A percentile compares a stretch with the other conserved stretches of the same genome.
phyloP scores from a whole-genome alignment of 2,329 filamentous ascomycete species.

The Scedosporium minutisporum region DNA sequence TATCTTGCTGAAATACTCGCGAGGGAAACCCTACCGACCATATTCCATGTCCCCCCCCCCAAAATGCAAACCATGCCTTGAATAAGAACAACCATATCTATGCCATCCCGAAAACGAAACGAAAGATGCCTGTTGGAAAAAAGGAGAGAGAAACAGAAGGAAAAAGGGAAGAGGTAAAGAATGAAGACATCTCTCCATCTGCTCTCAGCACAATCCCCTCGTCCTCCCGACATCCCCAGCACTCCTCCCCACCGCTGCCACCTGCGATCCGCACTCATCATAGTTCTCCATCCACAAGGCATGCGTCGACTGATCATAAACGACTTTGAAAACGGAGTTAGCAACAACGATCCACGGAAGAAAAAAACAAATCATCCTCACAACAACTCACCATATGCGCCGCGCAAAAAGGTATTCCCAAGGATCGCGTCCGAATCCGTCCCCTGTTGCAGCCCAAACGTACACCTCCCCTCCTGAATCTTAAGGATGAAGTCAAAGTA shows the following conservation, averaged over 20 bases:
- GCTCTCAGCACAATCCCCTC: slow-evolving; percentile 2
- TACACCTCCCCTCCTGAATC: slow-evolving; percentile 26
- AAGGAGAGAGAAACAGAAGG: neutral
- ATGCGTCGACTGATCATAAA: slow-evolving; percentile 28
- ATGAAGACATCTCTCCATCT: neutral
- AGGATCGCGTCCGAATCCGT: slow-evolving; percentile 21
- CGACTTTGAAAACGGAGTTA: slow-evolving; percentile 17
- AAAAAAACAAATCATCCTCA: neutral
- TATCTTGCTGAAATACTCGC: neutral
- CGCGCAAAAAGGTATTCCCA: slow-evolving; percentile 27
- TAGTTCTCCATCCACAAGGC: slow-evolving; percentile 28
- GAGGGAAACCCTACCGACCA: neutral
- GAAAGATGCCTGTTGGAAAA: neutral
- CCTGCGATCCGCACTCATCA: slow-evolving; percentile 24
- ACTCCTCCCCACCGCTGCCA: slow-evolving; percentile 22
- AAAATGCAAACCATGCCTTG: neutral
- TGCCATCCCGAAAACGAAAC: neutral
- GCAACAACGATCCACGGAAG: neutral
- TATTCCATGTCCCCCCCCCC: neutral
- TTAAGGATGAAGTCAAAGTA: slow-evolving; percentile 41
- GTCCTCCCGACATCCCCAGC: slow-evolving; percentile 15
- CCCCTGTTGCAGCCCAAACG: slow-evolving; percentile 24
- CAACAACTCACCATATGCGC: slow-evolving; percentile 23
- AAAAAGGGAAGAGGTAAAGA: neutral
- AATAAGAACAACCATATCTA: neutral